A percentile compares a stretch with the other conserved stretches of the same genome.
phyloP scores from a whole-genome alignment of 1,284 basidiomycete genomes.

The Melampsora larici-populina region DNA sequence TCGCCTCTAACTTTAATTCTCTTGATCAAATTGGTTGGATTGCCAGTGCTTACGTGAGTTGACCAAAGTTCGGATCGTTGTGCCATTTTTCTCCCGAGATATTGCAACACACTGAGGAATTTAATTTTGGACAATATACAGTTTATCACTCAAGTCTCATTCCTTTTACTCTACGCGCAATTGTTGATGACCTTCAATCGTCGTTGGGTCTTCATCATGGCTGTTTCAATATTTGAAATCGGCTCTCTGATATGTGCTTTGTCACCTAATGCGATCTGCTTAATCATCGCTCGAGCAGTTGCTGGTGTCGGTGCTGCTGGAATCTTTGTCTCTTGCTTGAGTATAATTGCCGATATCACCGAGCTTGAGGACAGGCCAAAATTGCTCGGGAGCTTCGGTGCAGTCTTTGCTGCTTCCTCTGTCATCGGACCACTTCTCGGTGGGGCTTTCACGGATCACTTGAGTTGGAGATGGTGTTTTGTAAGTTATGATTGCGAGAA shows the following conservation, averaged over 20 bases:
- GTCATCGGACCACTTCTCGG: slow-evolving; percentile 53
- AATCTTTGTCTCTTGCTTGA: slow-evolving; percentile 58
- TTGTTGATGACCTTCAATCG: slow-evolving; percentile 56
- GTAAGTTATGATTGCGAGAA: not conserved
- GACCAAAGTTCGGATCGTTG: not conserved
- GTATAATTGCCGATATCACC: slow-evolving; percentile 56
- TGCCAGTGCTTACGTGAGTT: slow-evolving; percentile 56
- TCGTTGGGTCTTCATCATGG: slow-evolving; percentile 57
- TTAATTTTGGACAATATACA: slow-evolving; percentile 46
- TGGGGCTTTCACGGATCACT: slow-evolving; percentile 51
- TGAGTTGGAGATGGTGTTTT: slow-evolving; percentile 52
- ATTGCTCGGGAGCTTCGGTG: slow-evolving; percentile 52
- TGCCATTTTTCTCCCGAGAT: too few relatives aligned
- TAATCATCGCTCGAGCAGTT: slow-evolving; percentile 60
- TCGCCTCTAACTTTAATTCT: slow-evolving; percentile 57
- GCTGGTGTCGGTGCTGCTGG: slow-evolving; percentile 59
- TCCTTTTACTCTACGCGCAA: slow-evolving; percentile 56
- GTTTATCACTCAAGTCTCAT: slow-evolving; percentile 55
- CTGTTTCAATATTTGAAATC: slow-evolving; percentile 58
- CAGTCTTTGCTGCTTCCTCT: slow-evolving; percentile 49
- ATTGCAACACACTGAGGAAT: not conserved
- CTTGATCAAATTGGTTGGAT: slow-evolving; percentile 58
- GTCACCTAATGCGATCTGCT: slow-evolving; percentile 54
- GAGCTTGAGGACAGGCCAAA: slow-evolving; percentile 55
- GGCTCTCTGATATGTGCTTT: slow-evolving; percentile 60